Percentiles rank a stretch among this genome's conserved stretches.
Evolutionary conservation across 2,329 filamentous ascomycete genomes (phyloP).

Genomic region (Beauveria caledonica): DNA sequence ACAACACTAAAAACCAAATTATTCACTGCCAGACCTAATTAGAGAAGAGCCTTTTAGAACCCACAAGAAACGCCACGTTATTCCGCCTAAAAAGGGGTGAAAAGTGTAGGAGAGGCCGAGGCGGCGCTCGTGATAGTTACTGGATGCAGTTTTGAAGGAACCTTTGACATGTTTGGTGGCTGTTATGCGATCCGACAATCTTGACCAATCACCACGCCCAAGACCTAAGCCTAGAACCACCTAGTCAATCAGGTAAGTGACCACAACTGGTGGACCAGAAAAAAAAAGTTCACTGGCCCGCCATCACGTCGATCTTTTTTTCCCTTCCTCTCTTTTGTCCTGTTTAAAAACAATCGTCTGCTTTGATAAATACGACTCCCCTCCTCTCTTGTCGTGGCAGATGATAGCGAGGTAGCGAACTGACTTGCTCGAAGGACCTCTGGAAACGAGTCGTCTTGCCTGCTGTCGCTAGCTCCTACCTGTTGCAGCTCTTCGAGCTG

Average conservation of each 20-base stretch:
- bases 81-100: too few relatives aligned
- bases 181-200: too few relatives aligned
- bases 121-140: too few relatives aligned
- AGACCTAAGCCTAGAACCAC: not conserved
- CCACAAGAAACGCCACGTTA: too few relatives aligned
- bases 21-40: too few relatives aligned
- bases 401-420: constrained; percentile 31
- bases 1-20: too few relatives aligned
- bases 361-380: constrained; percentile 1
- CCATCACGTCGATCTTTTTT: constrained; percentile 6
- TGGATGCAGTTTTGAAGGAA: too few relatives aligned
- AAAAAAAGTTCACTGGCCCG: constrained; percentile 19
- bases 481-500: constrained; percentile 16
- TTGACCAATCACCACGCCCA: constrained; percentile 9
- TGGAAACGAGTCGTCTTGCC: constrained; percentile 31
- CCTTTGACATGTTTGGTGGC: too few relatives aligned
- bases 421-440: constrained; percentile 28
- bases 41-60: too few relatives aligned
- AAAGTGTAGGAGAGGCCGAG: too few relatives aligned
- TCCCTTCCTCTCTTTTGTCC: constrained; percentile 10
- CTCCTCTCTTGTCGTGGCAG: constrained; percentile 21
- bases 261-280: constrained; percentile 14
- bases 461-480: constrained; percentile 24
- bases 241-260: not conserved
- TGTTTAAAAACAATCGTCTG: not conserved